Evolutionary conservation across 164 flowering plant species (phyloP), one percentile per base, ranked within the genome.

Genomic region (Kalanchoe fedtschenkoi): DNA sequence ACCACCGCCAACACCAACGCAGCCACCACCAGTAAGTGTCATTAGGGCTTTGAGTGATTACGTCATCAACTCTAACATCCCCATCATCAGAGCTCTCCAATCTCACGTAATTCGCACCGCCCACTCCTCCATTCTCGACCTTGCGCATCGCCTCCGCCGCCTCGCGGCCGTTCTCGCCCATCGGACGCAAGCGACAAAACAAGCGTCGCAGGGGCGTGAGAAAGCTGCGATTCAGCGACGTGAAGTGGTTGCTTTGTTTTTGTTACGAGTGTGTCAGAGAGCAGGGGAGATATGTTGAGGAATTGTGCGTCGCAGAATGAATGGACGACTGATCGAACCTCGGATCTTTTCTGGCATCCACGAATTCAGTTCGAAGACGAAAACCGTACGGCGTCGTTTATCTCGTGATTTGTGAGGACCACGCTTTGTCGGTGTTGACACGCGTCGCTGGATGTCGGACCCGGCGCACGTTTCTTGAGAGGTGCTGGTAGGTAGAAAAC

Each of bases 1-100:
- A 42, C 67, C 67, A 56, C 61, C 67, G 58, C 61, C 61, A 62
- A 17, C 14, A 62, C 64, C 64, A 56, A 30, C 56, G 17, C 32
- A 51, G 4, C 61, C 67, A 64, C 51, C 47, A 55, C 51, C 30
- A n/a, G 42, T 19, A 55, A 10, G 19, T 15, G 46, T 33, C 24
- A 37, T 51, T 64, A 54, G 66, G 66, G 35, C 42, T 55, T 38
- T 15, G 10, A 56, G 5, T 17, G 14, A 54, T 7, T 34, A 14
- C 29, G 15, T 34, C 51, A 10, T 1, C 39, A 21, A 26, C 60
- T 24, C 54, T 47, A 2, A 47, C 29, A 21, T 6, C 14, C 15
- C 15, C 56, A 26, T n/a, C 38, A 24, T 11, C 33, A 33, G 14
- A 14, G 43, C 35, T 34, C 8, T 37, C 47, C 33, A 55, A 37